Conservation (phyloP, 106 monocot species). For the Dendrobium chrysotoxum region DNA sequence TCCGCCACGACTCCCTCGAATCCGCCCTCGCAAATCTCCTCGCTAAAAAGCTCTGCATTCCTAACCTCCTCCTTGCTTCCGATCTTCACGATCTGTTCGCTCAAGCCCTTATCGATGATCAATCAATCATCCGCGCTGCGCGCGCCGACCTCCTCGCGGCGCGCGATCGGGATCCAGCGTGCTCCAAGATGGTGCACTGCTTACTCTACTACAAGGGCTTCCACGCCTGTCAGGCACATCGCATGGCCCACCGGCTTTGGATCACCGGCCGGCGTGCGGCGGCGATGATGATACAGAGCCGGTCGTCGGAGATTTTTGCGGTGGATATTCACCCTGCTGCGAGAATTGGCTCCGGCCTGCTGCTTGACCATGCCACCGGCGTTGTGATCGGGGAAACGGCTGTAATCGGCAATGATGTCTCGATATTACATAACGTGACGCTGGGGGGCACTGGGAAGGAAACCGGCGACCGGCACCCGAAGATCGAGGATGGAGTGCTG, state of each 20-base stretch:
- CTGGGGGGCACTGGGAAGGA: constrained; percentile 66
- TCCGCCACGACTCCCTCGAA: constrained; percentile 56
- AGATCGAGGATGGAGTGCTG: constrained; percentile 61
- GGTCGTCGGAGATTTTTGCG: constrained; percentile 44
- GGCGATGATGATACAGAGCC: constrained; percentile 41
- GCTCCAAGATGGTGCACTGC: constrained; percentile 36
- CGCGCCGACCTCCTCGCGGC: constrained; percentile 47
- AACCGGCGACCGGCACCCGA: constrained; percentile 56
- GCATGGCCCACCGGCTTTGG: constrained; percentile 45
- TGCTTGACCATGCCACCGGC: constrained; percentile 63
- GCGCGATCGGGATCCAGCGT: constrained; percentile 54
- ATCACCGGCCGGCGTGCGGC: constrained; percentile 8
- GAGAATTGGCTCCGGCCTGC: constrained; percentile 31
- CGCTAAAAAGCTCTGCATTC: constrained; percentile 40
- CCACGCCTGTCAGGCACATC: constrained; percentile 46
- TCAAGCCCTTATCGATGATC: constrained; percentile 13
- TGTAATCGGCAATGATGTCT: constrained; percentile 53
- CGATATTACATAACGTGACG: constrained; percentile 57
- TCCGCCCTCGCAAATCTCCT: constrained; percentile 55
- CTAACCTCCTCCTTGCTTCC: constrained; percentile 14
- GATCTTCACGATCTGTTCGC: constrained; percentile 30
- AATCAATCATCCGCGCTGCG: constrained; percentile 12
- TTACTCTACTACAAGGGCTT: constrained; percentile 64
- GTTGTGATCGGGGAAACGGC: constrained; percentile 68
- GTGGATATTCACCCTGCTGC: constrained; percentile 69